Evolutionary conservation across 164 flowering plant species (phyloP).

Genomic region (Nelumbo lutea): DNA sequence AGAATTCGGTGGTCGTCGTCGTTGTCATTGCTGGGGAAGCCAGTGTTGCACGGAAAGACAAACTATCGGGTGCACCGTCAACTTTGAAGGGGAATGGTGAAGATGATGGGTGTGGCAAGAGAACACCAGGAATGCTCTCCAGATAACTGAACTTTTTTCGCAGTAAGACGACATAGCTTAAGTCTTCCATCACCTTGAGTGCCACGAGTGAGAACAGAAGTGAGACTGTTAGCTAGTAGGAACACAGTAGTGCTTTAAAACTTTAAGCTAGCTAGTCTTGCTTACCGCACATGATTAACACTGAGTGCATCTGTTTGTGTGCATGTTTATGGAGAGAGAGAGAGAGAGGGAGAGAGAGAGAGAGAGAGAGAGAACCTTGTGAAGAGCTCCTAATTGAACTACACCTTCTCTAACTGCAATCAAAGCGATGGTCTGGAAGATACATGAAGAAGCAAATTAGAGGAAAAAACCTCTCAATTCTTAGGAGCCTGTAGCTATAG

Average conservation of each 20-base stretch:
- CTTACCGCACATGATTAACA: no score
- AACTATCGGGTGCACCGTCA: conserved; percentile 31
- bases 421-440: conserved; percentile 85
- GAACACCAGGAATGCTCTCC: conserved; percentile 94
- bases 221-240: not conserved
- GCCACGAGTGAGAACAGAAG: not conserved
- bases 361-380: conserved; percentile 47
- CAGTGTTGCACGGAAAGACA: conserved; percentile 29
- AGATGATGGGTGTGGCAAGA: conserved; percentile 92
- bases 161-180: conserved; percentile 66
- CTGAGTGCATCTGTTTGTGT: no score
- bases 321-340: not conserved
- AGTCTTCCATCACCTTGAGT: conserved; percentile 73
- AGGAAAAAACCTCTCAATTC: not conserved
- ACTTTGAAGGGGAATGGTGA: conserved; percentile 49
- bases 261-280: no score
- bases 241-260: no score
- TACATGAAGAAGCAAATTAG: conserved; percentile 6
- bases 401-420: conserved; percentile 97
- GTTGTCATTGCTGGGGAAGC: conserved; percentile 11
- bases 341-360: conserved; percentile 25
- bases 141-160: conserved; percentile 81
- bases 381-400: conserved; percentile 76
- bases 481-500: not conserved
- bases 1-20: conserved; percentile 17